Percentiles rank a stretch among this genome's conserved stretches.
phyloP scores from a whole-genome alignment of 192 early-diverging fungal species.

The Phycomyces blakesleeanus region DNA sequence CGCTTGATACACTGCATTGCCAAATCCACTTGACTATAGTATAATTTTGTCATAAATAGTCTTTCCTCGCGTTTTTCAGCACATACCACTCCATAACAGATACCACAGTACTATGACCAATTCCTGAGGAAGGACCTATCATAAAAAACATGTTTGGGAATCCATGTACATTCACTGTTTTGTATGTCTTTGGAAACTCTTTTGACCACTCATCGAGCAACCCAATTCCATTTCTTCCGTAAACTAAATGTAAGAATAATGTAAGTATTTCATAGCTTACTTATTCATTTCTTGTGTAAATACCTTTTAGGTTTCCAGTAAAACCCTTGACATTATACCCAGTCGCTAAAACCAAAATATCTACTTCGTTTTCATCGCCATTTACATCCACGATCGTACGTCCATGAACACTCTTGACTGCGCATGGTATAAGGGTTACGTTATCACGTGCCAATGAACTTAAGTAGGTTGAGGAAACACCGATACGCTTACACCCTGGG shows the following conservation, averaged over 20 bases:
- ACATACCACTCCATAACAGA: slow-evolving; percentile 28
- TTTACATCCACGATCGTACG: slow-evolving; percentile 31
- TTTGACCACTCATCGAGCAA: slow-evolving; percentile 19
- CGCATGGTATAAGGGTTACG: slow-evolving; percentile 32
- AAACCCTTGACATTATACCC: slow-evolving; percentile 39
- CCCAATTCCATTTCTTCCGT: slow-evolving; percentile 18
- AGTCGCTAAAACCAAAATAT: slow-evolving; percentile 43
- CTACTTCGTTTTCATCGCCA: slow-evolving; percentile 33
- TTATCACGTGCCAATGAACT: slow-evolving; percentile 20
- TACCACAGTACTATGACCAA: slow-evolving; percentile 48
- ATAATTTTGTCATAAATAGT: slow-evolving; percentile 30
- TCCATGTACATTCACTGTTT: slow-evolving; percentile 38
- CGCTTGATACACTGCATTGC: slow-evolving; percentile 37
- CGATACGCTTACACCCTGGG: slow-evolving; percentile 42
- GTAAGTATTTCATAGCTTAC: background rate
- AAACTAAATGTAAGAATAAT: slow-evolving; percentile 9
- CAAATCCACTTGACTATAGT: slow-evolving; percentile 44
- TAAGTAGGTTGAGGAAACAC: slow-evolving; percentile 28
- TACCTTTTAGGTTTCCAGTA: slow-evolving; percentile 23
- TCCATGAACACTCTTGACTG: slow-evolving; percentile 28
- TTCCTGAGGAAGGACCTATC: slow-evolving; percentile 47
- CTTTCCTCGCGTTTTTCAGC: background rate
- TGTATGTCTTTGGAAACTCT: slow-evolving; percentile 24
- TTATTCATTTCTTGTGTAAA: background rate
- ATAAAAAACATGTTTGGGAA: slow-evolving; percentile 57